phyloP scores from a whole-genome alignment of 179 eudicot genomes.

The Camellia oleifera region DNA sequence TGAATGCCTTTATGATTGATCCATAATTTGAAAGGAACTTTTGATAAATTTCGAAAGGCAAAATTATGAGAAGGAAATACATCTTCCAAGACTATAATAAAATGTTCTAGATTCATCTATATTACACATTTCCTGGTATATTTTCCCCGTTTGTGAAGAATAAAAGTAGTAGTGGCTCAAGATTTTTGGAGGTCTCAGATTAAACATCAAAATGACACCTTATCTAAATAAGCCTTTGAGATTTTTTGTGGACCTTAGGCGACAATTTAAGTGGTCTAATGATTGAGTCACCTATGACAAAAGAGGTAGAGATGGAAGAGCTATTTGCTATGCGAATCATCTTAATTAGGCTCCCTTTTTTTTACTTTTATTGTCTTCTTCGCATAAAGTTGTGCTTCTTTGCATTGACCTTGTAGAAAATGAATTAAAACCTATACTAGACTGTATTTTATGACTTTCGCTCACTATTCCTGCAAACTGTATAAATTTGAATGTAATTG shows the following conservation, averaged over 20 bases:
- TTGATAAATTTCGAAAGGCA: background rate
- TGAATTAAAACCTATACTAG: background rate
- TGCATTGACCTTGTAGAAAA: constrained; percentile 5
- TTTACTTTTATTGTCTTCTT: constrained; percentile 17
- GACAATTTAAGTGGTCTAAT: too few relatives aligned
- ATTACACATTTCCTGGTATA: background rate
- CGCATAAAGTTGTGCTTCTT: background rate
- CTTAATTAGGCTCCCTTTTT: background rate
- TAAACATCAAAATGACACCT: too few relatives aligned
- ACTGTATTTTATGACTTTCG: background rate
- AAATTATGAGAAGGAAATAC: background rate
- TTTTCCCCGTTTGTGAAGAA: background rate
- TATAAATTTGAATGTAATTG: background rate
- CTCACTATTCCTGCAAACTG: background rate
- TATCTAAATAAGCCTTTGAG: too few relatives aligned
- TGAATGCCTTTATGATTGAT: background rate
- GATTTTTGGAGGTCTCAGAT: too few relatives aligned
- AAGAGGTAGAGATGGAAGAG: background rate
- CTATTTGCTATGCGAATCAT: background rate
- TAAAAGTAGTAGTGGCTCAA: background rate
- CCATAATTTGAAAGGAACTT: background rate
- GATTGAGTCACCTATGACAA: too few relatives aligned
- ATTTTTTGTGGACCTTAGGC: too few relatives aligned
- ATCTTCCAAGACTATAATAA: background rate
- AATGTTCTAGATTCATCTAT: background rate